Conservation (phyloP, 768 basidiomycete genomes). For the Kwoniella bestiolae region DNA sequence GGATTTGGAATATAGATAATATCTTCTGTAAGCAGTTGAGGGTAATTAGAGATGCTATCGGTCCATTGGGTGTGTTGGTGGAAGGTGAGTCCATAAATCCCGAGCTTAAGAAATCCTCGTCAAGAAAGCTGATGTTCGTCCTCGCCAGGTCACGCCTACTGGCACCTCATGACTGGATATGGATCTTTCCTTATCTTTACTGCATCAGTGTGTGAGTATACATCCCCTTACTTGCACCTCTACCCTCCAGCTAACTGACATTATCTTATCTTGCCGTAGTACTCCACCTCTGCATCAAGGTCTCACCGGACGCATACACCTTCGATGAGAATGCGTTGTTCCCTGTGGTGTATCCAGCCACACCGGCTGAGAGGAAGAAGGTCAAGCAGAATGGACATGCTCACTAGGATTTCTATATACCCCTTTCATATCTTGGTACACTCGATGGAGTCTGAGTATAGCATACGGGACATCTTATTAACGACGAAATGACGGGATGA, state of each 20-base stretch:
- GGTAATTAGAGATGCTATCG: conserved; percentile 23
- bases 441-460: too few relatives aligned
- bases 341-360: conserved; percentile 23
- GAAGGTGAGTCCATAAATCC: conserved; percentile 38
- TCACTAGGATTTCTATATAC: not conserved
- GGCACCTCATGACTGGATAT: conserved; percentile 53
- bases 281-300: conserved; percentile 42
- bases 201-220: conserved; percentile 45
- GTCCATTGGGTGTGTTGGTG: conserved; percentile 39
- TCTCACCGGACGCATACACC: conserved; percentile 33
- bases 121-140: not conserved
- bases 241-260: not conserved
- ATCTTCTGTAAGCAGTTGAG: conserved; percentile 65
- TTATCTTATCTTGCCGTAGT: conserved; percentile 17
- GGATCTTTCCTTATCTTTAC: conserved; percentile 50
- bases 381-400: conserved; percentile 15
- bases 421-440: not conserved
- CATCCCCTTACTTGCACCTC: not conserved
- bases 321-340: conserved; percentile 34
- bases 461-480: too few relatives aligned
- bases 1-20: conserved; percentile 81
- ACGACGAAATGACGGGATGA: too few relatives aligned
- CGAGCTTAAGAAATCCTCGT: not conserved
- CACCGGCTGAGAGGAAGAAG: not conserved
- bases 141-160: conserved; percentile 41